Base-by-base conservation (phyloP, 441 rosid species). In the Gossypium schwendimanii region DNA sequence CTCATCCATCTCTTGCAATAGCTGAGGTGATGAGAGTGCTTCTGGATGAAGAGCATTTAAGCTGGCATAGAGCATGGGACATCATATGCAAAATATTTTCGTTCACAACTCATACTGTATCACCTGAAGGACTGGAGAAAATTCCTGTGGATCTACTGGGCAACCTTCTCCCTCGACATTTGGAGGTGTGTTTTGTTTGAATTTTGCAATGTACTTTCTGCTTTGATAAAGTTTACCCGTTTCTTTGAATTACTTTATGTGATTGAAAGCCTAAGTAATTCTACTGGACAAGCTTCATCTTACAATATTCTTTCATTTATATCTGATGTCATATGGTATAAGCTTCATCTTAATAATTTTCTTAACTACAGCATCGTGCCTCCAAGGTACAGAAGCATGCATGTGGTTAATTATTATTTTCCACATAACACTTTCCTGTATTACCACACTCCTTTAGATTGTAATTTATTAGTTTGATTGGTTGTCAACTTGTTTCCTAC, bases 141-240 rank as follows among this genome's bases (percentile, higher is more conserved):
- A 74, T 82, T 72, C 84, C 87, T 45, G 87, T 85, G 61, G 85
- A 82, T 78, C 78, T 87, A 6, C 70, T 87, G 65, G 84, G 72
- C 58, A 79, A 72, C 66, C 86, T 87, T 62, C 86, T 87, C 61
- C 91, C 91, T 2, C 87, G 87, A 44, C 91, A 87, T 79, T 77
- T 87, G 71, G 86, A 87, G 73, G 85, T 86, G 73, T 24, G 79
- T 76, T 62, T 74, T 55, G 9, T 31, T 36, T 59, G 4, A 77
- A 41, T 17, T 50, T 64, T 60, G 31, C 24, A 28, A 15, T 69
- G 6, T 6, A 55, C 41, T 69, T 39, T 24, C 57, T 10, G 49
- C 10, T 61, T 50, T 49, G 11, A 24, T 15, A 54, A 63, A 52
- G 24, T 9, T 58, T 23, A 14, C 65, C 54, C 24, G 55, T 23